Conservation (phyloP, 2,329 filamentous ascomycete species). For the Talaromyces piceae region DNA sequence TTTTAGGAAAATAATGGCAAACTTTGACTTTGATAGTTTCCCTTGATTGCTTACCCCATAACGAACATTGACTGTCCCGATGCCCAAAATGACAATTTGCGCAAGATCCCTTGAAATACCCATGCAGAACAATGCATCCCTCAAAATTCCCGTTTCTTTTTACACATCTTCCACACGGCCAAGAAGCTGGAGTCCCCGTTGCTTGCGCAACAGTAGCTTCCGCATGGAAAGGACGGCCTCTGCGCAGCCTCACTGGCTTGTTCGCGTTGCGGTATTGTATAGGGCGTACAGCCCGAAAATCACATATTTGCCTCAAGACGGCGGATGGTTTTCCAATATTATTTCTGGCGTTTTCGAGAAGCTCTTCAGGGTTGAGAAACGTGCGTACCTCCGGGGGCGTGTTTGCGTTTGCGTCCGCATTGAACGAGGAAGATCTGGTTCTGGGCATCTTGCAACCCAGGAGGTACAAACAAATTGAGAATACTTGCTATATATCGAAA, state of each 20-base stretch:
- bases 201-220: not conserved
- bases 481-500: too few relatives aligned
- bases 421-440: too few relatives aligned
- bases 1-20: too few relatives aligned
- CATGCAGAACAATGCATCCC: not conserved
- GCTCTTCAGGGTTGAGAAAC: not conserved
- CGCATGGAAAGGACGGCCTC: too few relatives aligned
- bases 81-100: not conserved
- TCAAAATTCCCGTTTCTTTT: not conserved
- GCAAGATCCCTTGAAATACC: not conserved
- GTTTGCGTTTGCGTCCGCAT: not conserved
- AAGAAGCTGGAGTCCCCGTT: not conserved
- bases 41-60: not conserved
- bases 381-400: not conserved
- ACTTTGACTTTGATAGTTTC: too few relatives aligned
- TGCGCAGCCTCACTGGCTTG: too few relatives aligned
- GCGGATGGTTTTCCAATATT: not conserved
- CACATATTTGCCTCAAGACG: not conserved
- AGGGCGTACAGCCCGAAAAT: not conserved
- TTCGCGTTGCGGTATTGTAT: not conserved
- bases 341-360: not conserved
- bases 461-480: too few relatives aligned
- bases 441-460: not conserved
- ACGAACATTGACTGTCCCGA: not conserved
- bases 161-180: not conserved